Evolutionary conservation across 2,329 filamentous ascomycete genomes (phyloP).

Genomic region (Aspergillus ustus): DNA sequence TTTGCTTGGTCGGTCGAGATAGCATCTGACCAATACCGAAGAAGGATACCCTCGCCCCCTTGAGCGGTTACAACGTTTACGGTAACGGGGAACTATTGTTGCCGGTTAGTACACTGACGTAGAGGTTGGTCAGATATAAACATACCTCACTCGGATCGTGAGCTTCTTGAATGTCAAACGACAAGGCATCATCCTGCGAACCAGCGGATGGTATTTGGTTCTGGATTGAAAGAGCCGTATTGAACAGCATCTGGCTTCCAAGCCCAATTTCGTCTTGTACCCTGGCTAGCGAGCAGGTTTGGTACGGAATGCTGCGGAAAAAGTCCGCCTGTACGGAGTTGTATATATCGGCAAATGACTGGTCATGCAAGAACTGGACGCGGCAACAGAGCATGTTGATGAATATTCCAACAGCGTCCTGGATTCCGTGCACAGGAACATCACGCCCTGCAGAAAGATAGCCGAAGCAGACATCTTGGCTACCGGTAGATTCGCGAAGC

Average conservation of each 20-base stretch:
- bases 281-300: neutral
- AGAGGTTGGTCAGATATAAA: neutral
- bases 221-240: slow-evolving; percentile 49
- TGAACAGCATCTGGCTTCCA: slow-evolving; percentile 42
- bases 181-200: slow-evolving; percentile 30
- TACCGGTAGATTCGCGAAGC: neutral
- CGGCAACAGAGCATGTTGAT: slow-evolving; percentile 6
- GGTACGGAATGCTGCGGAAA: neutral
- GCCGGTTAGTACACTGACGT: slow-evolving; percentile 14
- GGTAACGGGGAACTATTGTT: neutral
- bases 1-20: neutral
- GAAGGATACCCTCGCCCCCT: slow-evolving; percentile 3
- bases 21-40: slow-evolving; percentile 7
- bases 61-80: slow-evolving; percentile 3
- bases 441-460: neutral
- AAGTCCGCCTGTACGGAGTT: neutral
- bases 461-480: slow-evolving; percentile 1
- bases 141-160: slow-evolving; percentile 46
- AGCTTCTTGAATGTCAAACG: slow-evolving; percentile 36
- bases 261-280: slow-evolving; percentile 25
- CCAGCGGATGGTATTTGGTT: slow-evolving; percentile 34
- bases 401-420: neutral
- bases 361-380: neutral
- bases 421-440: neutral
- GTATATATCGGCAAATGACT: neutral